Conservation (phyloP, 345 rosid genomes). For the Euclidium syriacum region DNA sequence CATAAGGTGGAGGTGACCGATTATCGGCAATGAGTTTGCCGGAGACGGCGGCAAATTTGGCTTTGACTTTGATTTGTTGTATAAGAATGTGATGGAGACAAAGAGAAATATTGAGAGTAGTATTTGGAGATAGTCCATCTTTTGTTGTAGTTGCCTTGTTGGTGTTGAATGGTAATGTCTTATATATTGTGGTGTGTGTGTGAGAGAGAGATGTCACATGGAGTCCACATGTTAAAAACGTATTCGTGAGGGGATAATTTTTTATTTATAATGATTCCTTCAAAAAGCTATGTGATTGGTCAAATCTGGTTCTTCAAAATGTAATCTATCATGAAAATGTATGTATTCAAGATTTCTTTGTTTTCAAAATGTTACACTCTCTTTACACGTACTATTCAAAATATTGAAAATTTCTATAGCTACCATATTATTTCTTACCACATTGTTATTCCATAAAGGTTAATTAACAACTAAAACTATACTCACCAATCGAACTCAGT, state of each 20-base stretch:
- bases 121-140: slow-evolving; percentile 5
- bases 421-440: too few species aligned
- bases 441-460: too few species aligned
- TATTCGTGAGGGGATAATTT: background rate
- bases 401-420: too few species aligned
- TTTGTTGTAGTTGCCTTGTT: too few species aligned
- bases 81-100: background rate
- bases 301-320: too few species aligned
- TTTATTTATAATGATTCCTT: background rate
- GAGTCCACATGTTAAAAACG: background rate
- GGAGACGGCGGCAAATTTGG: slow-evolving; percentile 43
- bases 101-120: background rate
- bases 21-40: background rate
- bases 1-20: background rate
- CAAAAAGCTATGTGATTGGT: background rate
- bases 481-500: too few species aligned
- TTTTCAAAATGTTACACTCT: too few species aligned
- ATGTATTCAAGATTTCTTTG: too few species aligned
- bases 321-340: too few species aligned
- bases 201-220: slow-evolving; percentile 13
- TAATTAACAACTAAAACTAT: too few species aligned
- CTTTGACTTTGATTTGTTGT: background rate
- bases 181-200: background rate
- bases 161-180: background rate
- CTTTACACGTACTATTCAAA: too few species aligned